Conservation (phyloP, 352 stramenopile species). For the Lagenidium giganteum region DNA sequence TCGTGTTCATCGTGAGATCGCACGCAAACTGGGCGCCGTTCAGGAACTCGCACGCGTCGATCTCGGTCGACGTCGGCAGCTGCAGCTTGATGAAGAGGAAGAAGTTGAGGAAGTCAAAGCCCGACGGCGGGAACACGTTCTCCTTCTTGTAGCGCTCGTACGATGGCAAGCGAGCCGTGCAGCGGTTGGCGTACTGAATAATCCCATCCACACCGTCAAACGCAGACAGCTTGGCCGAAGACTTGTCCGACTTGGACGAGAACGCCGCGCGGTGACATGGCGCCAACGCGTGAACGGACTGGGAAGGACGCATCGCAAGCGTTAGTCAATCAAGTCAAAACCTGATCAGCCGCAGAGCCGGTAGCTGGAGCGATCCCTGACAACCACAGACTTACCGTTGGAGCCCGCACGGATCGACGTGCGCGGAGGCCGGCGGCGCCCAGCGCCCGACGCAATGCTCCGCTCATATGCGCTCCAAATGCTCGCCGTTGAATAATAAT, state of each 20-base stretch:
- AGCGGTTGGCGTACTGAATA: conserved; percentile 21
- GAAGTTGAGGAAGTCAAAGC: conserved; percentile 26
- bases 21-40: conserved; percentile 42
- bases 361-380: no score
- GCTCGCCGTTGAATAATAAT: no score
- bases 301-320: no score
- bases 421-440: no score
- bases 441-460: no score
- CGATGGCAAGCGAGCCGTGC: conserved; percentile 10
- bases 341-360: no score
- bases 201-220: conserved; percentile 24
- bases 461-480: no score
- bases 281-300: no score
- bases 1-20: conserved; percentile 39
- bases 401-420: no score
- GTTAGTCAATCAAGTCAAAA: no score
- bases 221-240: conserved; percentile 19
- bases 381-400: no score
- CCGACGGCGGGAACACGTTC: conserved; percentile 30
- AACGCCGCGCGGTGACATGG: no score
- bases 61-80: conserved; percentile 36
- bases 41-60: conserved; percentile 46
- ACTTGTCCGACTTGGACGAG: conserved; percentile 16
- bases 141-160: conserved; percentile 25
- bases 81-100: conserved; percentile 43